Evolutionary conservation across 2,329 filamentous ascomycete species (phyloP).

Genomic region (Arthrobotrys conoides): DNA sequence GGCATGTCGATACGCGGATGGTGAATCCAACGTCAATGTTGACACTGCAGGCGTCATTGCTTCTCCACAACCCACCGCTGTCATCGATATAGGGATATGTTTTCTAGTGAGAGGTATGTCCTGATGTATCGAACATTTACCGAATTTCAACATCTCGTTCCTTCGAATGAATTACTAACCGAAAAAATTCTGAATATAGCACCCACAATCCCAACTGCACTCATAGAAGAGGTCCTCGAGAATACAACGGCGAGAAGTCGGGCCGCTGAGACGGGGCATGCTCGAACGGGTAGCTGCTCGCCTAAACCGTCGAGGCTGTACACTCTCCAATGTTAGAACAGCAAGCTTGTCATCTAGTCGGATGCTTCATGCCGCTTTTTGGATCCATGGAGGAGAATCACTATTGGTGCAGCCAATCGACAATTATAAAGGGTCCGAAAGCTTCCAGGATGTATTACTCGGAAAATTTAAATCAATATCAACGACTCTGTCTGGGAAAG

Average conservation of each 20-base stretch:
- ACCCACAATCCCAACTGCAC: constrained; percentile 14
- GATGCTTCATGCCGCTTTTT: constrained; percentile 72
- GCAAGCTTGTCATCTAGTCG: constrained; percentile 66
- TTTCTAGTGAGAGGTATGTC: constrained; percentile 34
- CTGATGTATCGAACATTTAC: neutral
- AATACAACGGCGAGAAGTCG: constrained; percentile 36
- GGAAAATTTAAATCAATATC: constrained; percentile 41
- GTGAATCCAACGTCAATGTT: constrained; percentile 48
- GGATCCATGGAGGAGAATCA: constrained; percentile 71
- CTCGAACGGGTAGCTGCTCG: constrained; percentile 71
- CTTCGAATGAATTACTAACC: neutral
- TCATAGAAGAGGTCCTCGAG: constrained; percentile 44
- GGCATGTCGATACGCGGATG: constrained; percentile 24
- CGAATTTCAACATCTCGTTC: neutral
- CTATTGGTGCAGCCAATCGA: constrained; percentile 28
- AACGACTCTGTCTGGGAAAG: constrained; percentile 33
- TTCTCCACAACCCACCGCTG: constrained; percentile 4
- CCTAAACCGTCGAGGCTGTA: constrained; percentile 70
- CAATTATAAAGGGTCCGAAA: constrained; percentile 62
- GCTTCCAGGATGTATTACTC: constrained; percentile 61
- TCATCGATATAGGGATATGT: constrained; percentile 43
- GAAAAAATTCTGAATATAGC: neutral
- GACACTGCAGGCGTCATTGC: constrained; percentile 18
- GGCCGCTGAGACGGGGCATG: constrained; percentile 67
- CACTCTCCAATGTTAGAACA: constrained; percentile 62